phyloP scores from a whole-genome alignment of 2,329 filamentous ascomycete genomes.

The Fusarium papillatum region DNA sequence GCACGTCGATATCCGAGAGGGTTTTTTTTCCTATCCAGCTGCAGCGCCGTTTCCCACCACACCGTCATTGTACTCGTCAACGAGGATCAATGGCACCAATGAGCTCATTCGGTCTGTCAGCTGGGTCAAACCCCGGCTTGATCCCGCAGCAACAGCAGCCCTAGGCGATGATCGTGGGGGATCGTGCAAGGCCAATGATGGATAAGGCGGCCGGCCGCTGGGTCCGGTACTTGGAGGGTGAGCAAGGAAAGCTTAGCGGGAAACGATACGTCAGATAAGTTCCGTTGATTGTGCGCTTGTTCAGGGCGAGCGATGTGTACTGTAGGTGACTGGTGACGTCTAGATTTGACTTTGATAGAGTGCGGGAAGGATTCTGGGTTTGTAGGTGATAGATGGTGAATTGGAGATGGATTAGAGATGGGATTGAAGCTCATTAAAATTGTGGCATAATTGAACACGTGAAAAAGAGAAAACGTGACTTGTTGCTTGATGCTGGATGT shows the following conservation, averaged over 20 bases:
- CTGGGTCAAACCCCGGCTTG: neutral
- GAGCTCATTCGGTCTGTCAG: neutral
- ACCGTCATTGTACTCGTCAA: constrained; percentile 4
- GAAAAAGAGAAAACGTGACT: neutral
- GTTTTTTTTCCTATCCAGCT: neutral
- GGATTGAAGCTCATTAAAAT: neutral
- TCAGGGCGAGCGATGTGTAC: neutral
- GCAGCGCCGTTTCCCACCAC: neutral
- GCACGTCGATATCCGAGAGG: neutral
- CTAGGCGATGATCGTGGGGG: neutral
- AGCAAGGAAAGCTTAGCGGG: constrained; percentile 22
- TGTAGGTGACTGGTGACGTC: neutral
- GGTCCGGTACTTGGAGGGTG: constrained; percentile 6
- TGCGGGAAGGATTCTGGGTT: neutral
- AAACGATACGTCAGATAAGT: constrained; percentile 33
- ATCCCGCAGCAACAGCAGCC: neutral
- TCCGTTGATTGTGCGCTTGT: neutral
- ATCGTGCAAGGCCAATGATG: constrained; percentile 12
- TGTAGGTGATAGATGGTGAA: neutral
- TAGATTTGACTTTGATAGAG: neutral
- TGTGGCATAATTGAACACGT: neutral
- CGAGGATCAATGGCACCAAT: neutral
- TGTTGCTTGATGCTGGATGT: neutral
- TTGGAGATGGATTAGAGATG: neutral
- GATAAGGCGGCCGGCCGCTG: constrained; percentile 1